Conservation (phyloP, 1,139 yeast species). For the Neolecta irregularis region DNA sequence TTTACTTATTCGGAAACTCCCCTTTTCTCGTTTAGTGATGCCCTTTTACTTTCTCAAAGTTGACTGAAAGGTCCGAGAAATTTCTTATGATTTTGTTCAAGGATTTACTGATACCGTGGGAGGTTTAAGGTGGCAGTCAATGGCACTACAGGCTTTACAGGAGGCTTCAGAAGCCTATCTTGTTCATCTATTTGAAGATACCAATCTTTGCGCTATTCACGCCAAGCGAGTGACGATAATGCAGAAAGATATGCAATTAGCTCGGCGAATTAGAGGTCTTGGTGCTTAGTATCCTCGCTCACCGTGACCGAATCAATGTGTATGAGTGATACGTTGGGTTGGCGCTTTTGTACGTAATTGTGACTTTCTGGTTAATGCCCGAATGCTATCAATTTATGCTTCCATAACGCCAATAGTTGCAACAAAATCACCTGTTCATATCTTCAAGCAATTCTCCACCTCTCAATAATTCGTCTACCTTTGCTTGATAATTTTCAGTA, state of each 20-base stretch:
- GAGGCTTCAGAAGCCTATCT: slow-evolving; percentile 87
- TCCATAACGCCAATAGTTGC: no score
- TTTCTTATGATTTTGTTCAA: slow-evolving; percentile 43
- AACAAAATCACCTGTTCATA: no score
- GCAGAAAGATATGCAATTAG: slow-evolving; percentile 86
- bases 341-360: no score
- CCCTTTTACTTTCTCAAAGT: slow-evolving; percentile 18
- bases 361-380: no score
- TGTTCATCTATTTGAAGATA: slow-evolving; percentile 75
- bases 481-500: no score
- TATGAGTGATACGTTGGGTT: no score
- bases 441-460: no score
- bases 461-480: no score
- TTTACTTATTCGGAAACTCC: slow-evolving; percentile 61
- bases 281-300: no score
- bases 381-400: no score
- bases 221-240: slow-evolving; percentile 88
- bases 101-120: slow-evolving; percentile 27
- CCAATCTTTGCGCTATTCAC: slow-evolving; percentile 78
- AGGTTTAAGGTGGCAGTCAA: slow-evolving; percentile 72
- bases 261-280: slow-evolving; percentile 79
- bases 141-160: slow-evolving; percentile 76
- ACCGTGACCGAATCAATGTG: no score
- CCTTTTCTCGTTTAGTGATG: slow-evolving; percentile 61
- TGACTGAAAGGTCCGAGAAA: slow-evolving; percentile 40